Percentiles rank a stretch among this genome's conserved stretches.
These are phyloP conservation scores for Lonicera japonica DNA, from an alignment of 129 eudicot genomes.

Conservation along the genomic window DNA sequence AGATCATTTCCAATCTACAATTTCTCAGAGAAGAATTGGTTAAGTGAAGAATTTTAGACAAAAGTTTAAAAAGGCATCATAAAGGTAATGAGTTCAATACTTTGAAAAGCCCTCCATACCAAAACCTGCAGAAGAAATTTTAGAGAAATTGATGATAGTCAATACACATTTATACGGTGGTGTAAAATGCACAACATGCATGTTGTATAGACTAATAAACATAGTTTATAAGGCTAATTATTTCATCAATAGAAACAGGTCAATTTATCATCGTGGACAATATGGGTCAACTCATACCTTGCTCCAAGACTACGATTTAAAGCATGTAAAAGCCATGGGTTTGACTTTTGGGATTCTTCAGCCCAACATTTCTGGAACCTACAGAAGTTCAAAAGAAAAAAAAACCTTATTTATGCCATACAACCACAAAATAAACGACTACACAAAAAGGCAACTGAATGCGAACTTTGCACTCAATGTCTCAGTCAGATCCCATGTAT, in stretches of 20 bases:
- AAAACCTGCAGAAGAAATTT: constrained; percentile 75
- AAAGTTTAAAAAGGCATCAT: too few species aligned
- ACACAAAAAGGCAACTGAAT: background rate
- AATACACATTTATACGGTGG: background rate
- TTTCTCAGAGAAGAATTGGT: constrained; percentile 10
- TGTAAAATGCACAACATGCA: constrained; percentile 6
- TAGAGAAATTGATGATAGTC: constrained; percentile 9
- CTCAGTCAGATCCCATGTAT: constrained; percentile 87
- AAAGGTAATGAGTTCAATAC: constrained; percentile 28
- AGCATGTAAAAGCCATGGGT: constrained; percentile 74
- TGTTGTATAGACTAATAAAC: too few species aligned
- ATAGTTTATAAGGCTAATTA: background rate
- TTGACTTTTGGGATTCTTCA: constrained; percentile 59
- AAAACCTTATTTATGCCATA: background rate
- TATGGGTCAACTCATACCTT: constrained; percentile 35
- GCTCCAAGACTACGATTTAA: constrained; percentile 74
- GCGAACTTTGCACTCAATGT: constrained; percentile 32
- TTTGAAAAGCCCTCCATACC: constrained; percentile 92
- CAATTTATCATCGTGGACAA: background rate
- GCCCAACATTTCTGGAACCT: constrained; percentile 73
- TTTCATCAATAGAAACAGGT: background rate
- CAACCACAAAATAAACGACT: background rate
- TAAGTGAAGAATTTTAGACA: constrained; percentile 1
- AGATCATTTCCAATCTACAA: constrained; percentile 87
- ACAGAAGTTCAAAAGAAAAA: constrained; percentile 6